Percentiles rank a stretch among this genome's conserved stretches.
These are phyloP conservation scores for Steccherinum ochraceum DNA, from an alignment of 768 basidiomycete species.

Conservation along the genomic window DNA sequence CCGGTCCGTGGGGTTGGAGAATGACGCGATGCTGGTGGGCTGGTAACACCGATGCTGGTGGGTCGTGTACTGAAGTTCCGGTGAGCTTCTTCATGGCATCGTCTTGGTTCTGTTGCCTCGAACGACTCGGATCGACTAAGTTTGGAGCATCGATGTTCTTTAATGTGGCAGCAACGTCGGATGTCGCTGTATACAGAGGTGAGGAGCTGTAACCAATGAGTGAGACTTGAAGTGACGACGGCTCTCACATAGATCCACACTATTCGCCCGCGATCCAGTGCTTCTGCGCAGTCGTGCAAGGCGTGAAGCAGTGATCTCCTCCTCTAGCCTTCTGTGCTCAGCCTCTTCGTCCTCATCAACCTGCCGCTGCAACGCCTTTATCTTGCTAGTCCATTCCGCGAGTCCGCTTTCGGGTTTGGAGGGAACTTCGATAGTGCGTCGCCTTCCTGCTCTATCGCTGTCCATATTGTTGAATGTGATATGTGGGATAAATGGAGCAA, in stretches of 20 bases:
- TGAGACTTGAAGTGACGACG: background rate
- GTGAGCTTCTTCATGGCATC: slow-evolving; percentile 42
- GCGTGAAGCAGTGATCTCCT: slow-evolving; percentile 45
- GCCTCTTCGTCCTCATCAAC: slow-evolving; percentile 78
- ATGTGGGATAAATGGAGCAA: background rate
- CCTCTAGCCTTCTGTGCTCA: slow-evolving; percentile 62
- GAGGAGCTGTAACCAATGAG: background rate
- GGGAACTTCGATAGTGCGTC: slow-evolving; percentile 19
- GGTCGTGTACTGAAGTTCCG: slow-evolving; percentile 4
- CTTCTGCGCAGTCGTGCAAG: slow-evolving; percentile 40
- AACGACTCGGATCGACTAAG: slow-evolving; percentile 11
- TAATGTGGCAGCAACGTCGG: slow-evolving; percentile 20
- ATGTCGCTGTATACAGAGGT: slow-evolving; percentile 9
- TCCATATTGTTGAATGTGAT: background rate
- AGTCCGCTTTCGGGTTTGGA: slow-evolving; percentile 55
- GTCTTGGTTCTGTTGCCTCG: slow-evolving; percentile 37
- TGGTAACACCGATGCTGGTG: too few species aligned
- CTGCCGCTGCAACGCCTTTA: slow-evolving; percentile 73
- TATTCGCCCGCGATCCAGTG: slow-evolving; percentile 31
- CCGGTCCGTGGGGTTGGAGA: background rate
- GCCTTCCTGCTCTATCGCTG: slow-evolving; percentile 10
- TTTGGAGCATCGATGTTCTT: slow-evolving; percentile 13
- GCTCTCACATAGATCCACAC: slow-evolving; percentile 42
- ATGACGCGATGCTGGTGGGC: background rate
- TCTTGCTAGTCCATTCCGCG: slow-evolving; percentile 78